Evolutionary conservation across 306 rosid genomes (phyloP).

Genomic region (Benincasa hispida): DNA sequence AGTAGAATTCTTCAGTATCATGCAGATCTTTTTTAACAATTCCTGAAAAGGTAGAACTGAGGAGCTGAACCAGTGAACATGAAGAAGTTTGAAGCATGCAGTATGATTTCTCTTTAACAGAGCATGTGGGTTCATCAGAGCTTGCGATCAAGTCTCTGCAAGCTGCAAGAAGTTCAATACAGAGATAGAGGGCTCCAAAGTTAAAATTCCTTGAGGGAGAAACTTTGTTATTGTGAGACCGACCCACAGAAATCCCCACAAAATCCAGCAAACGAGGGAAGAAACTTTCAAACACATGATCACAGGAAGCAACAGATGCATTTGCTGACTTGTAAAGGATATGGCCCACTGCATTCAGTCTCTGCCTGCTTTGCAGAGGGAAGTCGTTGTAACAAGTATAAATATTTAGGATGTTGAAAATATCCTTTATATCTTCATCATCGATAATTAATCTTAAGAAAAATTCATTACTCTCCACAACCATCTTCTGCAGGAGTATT

Average conservation of each 20-base stretch:
- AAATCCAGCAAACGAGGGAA: conserved; percentile 41
- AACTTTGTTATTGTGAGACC: conserved; percentile 14
- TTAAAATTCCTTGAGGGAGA: conserved; percentile 19
- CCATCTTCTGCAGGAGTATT: conserved; percentile 53
- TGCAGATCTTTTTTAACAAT: conserved; percentile 18
- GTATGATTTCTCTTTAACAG: conserved; percentile 31
- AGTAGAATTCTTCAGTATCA: conserved; percentile 47
- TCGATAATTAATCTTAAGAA: conserved; percentile 42
- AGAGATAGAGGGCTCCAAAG: conserved; percentile 80
- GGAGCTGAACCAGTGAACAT: conserved; percentile 33
- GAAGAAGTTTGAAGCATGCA: conserved; percentile 40
- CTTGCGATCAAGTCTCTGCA: conserved; percentile 38
- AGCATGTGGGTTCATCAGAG: conserved; percentile 24
- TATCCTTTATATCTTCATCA: conserved; percentile 53
- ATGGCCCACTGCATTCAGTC: conserved; percentile 57
- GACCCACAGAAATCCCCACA: conserved; percentile 30
- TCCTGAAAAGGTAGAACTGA: conserved; percentile 39
- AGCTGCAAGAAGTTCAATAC: conserved; percentile 55
- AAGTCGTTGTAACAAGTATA: conserved; percentile 33
- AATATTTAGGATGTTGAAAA: conserved; percentile 38
- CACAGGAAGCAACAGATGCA: conserved; percentile 56
- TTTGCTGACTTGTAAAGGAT: conserved; percentile 42
- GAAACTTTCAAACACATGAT: conserved; percentile 43
- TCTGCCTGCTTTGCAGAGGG: conserved; percentile 50
- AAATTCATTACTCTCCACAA: conserved; percentile 41